Conservation (phyloP, 2,329 filamentous ascomycete species). For the Amphichorda felina region DNA sequence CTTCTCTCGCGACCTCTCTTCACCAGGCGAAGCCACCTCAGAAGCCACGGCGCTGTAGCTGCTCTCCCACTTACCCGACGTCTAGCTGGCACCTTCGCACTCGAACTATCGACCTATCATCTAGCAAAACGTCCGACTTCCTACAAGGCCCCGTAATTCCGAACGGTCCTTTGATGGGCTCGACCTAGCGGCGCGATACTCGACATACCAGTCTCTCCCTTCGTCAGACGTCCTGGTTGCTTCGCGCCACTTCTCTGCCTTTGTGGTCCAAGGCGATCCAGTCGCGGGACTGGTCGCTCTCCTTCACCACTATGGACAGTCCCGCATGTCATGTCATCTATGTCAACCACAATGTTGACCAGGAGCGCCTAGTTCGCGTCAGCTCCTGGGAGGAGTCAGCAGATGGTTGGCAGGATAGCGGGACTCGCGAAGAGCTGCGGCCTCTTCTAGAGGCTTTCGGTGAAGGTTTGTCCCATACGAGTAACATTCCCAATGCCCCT, state of each 20-base stretch:
- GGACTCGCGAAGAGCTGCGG: constrained; percentile 32
- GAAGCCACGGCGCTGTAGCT: no score
- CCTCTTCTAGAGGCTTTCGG: constrained; percentile 42
- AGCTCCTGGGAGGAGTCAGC: constrained; percentile 6
- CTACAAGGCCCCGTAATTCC: neutral
- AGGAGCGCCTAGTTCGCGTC: constrained; percentile 29
- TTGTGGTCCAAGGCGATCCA: constrained; percentile 28
- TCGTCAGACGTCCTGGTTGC: neutral
- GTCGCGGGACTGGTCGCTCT: constrained; percentile 49
- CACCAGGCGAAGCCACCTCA: no score
- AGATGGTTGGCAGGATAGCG: constrained; percentile 22
- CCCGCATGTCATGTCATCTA: constrained; percentile 48
- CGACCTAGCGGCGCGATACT: no score
- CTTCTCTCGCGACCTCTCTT: no score
- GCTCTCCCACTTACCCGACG: no score
- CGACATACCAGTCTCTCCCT: no score
- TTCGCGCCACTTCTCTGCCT: neutral
- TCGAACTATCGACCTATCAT: no score
- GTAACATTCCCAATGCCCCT: neutral
- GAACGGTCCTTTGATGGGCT: no score
- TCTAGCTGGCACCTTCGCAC: no score
- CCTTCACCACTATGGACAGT: constrained; percentile 43
- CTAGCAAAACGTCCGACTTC: neutral
- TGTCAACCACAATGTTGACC: constrained; percentile 40
- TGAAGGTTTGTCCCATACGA: constrained; percentile 27